A percentile compares a stretch with the other conserved stretches of the same genome.
Conservation (phyloP, 805 yeast species). For the Yamadazyma sp. region DNA sequence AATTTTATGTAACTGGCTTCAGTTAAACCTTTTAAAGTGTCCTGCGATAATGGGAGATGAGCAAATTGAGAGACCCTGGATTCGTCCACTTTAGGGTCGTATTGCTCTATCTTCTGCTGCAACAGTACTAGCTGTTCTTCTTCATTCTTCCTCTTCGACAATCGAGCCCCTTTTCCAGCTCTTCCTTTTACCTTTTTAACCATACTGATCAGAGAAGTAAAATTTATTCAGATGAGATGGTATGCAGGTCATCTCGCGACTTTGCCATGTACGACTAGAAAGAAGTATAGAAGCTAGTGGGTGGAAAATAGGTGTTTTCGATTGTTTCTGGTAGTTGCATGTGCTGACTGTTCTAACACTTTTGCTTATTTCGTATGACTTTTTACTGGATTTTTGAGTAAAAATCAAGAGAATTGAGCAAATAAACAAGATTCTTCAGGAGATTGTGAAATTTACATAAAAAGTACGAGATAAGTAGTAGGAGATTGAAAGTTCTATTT, state of each 20-base stretch:
- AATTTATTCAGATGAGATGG: conserved; percentile 5
- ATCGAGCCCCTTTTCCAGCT: conserved; percentile 18
- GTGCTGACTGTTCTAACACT: too few species aligned
- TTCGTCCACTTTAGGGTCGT: conserved; percentile 42
- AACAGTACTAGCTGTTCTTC: conserved; percentile 42
- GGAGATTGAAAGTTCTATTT: too few species aligned
- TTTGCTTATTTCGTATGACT: too few species aligned
- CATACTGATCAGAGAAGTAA: too few species aligned
- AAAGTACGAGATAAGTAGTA: too few species aligned
- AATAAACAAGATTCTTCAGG: too few species aligned
- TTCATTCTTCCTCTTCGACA: conserved; percentile 26
- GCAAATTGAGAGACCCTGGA: conserved; percentile 49
- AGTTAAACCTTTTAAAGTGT: conserved; percentile 68
- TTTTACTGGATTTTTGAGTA: too few species aligned
- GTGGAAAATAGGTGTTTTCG: conserved; percentile 2
- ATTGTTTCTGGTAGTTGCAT: too few species aligned
- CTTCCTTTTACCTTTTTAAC: conserved; percentile 19
- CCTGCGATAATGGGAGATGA: conserved; percentile 72
- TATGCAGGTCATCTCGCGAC: conserved; percentile 6
- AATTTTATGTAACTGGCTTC: conserved; percentile 75
- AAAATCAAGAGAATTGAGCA: too few species aligned
- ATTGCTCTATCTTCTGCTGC: conserved; percentile 52
- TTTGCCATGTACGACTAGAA: conserved; percentile 5
- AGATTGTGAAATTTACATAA: too few species aligned
- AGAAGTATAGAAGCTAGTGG: too few species aligned